Percentiles rank a stretch among this genome's conserved stretches.
Conservation (phyloP, 1,284 basidiomycete genomes). For the Neonothopanus nambi region DNA sequence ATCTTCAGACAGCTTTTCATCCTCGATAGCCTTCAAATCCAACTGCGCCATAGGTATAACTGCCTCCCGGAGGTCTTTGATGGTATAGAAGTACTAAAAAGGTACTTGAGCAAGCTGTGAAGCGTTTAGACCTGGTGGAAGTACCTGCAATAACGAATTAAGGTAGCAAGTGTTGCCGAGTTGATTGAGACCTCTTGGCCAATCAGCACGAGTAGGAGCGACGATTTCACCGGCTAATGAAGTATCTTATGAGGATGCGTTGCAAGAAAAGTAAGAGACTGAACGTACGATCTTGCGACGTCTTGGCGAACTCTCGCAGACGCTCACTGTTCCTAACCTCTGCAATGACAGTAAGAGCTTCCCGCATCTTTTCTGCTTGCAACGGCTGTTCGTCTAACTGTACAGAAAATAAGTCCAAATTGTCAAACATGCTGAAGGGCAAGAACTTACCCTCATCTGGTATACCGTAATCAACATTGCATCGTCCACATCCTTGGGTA, state of each 20-base stretch:
- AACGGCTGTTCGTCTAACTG: constrained; percentile 73
- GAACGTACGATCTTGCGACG: constrained; percentile 71
- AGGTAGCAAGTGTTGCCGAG: constrained; percentile 94
- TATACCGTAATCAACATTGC: constrained; percentile 74
- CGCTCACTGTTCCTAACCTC: constrained; percentile 75
- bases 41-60: constrained; percentile 63
- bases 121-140: constrained; percentile 10
- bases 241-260: not conserved
- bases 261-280: constrained; percentile 6
- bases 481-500: constrained; percentile 73
- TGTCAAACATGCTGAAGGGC: not conserved
- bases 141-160: constrained; percentile 80
- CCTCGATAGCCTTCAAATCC: constrained; percentile 56
- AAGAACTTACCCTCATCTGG: constrained; percentile 58
- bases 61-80: constrained; percentile 81
- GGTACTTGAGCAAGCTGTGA: not conserved
- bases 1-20: constrained; percentile 75
- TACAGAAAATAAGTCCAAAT: constrained; percentile 7
- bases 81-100: constrained; percentile 90
- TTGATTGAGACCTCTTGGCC: constrained; percentile 87
- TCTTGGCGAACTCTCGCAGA: constrained; percentile 63
- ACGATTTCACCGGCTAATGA: constrained; percentile 61
- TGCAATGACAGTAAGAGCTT: constrained; percentile 67
- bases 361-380: constrained; percentile 63
- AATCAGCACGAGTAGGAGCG: constrained; percentile 54